A percentile compares a stretch with the other conserved stretches of the same genome.
Conservation (phyloP, 768 basidiomycete species). For the Suillus variegatus region DNA sequence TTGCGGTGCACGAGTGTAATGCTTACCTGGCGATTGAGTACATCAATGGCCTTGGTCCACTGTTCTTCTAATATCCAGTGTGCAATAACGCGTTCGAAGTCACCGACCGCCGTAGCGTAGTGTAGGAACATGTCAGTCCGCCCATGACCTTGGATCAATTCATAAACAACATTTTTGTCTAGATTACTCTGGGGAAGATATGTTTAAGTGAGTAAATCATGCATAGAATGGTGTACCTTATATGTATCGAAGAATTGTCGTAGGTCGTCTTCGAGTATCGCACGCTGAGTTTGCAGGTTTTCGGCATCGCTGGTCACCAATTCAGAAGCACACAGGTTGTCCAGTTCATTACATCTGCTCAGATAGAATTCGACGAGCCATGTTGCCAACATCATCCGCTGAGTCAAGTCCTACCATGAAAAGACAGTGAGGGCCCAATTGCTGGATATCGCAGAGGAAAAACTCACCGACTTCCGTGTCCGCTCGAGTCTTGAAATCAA, state of each 20-base stretch:
- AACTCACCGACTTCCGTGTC: slow-evolving; percentile 74
- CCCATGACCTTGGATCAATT: slow-evolving; percentile 92
- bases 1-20: slow-evolving; percentile 5
- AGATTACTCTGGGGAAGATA: slow-evolving; percentile 65
- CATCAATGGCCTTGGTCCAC: slow-evolving; percentile 88
- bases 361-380: slow-evolving; percentile 99
- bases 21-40: slow-evolving; percentile 85
- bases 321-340: slow-evolving; percentile 91
- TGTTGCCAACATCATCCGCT: slow-evolving; percentile 96
- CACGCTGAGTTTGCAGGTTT: slow-evolving; percentile 77
- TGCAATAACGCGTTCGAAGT: slow-evolving; percentile 82
- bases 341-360: slow-evolving; percentile 93
- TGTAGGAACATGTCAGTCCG: slow-evolving; percentile 90
- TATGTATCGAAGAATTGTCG: slow-evolving; percentile 93
- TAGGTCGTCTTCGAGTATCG: slow-evolving; percentile 89
- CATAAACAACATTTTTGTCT: slow-evolving; percentile 84
- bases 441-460: not conserved
- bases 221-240: slow-evolving; percentile 54
- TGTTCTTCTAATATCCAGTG: slow-evolving; percentile 93
- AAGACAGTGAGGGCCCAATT: not conserved
- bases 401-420: slow-evolving; percentile 73
- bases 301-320: slow-evolving; percentile 79
- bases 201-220: slow-evolving; percentile 1
- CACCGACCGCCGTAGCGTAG: slow-evolving; percentile 81
- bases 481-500: slow-evolving; percentile 85